Evolutionary conservation across 345 rosid species (phyloP).

Genomic region (Aquilaria sinensis): DNA sequence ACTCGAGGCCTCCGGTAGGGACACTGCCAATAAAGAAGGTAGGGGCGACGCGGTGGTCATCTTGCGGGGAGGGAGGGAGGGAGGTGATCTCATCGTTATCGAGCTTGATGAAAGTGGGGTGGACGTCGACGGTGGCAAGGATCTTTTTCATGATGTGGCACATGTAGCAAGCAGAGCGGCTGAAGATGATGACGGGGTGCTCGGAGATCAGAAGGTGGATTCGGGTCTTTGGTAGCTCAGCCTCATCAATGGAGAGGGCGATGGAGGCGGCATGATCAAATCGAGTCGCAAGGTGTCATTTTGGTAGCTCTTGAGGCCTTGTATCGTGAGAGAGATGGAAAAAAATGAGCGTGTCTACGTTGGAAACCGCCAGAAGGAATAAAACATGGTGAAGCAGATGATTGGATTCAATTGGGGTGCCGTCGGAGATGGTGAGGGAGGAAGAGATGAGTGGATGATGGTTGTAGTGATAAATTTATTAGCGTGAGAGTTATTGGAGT

Average conservation of each 20-base stretch:
- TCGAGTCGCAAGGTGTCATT: conserved; percentile 41
- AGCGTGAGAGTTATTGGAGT: too few species aligned
- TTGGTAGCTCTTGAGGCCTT: conserved; percentile 51
- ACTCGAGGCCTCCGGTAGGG: conserved; percentile 81
- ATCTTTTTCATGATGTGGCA: conserved; percentile 91
- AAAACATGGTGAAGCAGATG: too few species aligned
- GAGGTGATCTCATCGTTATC: conserved; percentile 83
- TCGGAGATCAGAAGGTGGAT: conserved; percentile 81
- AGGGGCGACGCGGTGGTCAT: conserved; percentile 28
- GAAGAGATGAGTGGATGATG: too few species aligned
- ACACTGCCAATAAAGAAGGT: conserved; percentile 75
- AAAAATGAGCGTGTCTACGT: not conserved
- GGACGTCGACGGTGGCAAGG: conserved; percentile 66
- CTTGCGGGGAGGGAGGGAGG: conserved; percentile 31
- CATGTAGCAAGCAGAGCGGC: conserved; percentile 62
- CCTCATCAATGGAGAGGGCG: conserved; percentile 62
- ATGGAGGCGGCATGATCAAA: conserved; percentile 22
- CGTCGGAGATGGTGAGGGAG: too few species aligned
- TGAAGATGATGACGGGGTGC: conserved; percentile 55
- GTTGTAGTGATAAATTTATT: too few species aligned
- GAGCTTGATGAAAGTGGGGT: conserved; percentile 89
- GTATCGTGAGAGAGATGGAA: conserved; percentile 41
- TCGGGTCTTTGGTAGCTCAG: conserved; percentile 56
- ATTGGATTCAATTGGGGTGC: too few species aligned
- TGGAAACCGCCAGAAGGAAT: too few species aligned